These are phyloP conservation scores for Syzygium grande DNA, from an alignment of 345 rosid species.

Conservation along the genomic window DNA sequence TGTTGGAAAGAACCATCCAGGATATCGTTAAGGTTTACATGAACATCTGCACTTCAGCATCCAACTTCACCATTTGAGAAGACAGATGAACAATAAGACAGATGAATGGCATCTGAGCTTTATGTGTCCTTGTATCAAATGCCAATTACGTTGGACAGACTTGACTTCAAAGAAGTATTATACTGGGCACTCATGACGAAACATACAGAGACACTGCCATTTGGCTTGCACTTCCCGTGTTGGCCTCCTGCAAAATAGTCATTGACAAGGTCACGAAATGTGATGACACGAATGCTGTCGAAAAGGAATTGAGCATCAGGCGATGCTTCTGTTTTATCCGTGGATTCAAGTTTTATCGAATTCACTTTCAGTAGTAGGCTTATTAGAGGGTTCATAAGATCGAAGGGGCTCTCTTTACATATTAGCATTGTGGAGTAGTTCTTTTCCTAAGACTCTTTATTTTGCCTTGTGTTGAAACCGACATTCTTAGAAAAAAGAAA, in stretches of 20 bases:
- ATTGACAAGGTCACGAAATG: not conserved
- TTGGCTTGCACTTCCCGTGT: not conserved
- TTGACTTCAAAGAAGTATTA: not conserved
- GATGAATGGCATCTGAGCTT: not conserved
- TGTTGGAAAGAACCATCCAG: not conserved
- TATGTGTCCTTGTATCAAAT: not conserved
- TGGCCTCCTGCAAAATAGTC: not conserved
- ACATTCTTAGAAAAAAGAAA: not conserved
- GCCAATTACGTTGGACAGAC: not conserved
- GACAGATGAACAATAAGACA: not conserved
- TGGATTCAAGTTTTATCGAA: not conserved
- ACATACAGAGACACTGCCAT: not conserved
- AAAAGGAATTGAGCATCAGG: not conserved
- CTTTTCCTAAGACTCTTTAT: not conserved
- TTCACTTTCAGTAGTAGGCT: not conserved
- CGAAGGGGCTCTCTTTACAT: not conserved
- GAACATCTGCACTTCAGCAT: not conserved
- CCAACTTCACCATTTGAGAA: accelerated
- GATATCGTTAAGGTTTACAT: accelerated
- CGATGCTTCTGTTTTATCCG: not conserved
- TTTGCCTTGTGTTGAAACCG: not conserved
- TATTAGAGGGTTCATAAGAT: not conserved
- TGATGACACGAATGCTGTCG: not conserved
- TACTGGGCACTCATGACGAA: not conserved
- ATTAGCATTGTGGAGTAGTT: not conserved